These are phyloP conservation scores for Mycena filopes DNA, from an alignment of 768 basidiomycete genomes.

Conservation along the genomic window DNA sequence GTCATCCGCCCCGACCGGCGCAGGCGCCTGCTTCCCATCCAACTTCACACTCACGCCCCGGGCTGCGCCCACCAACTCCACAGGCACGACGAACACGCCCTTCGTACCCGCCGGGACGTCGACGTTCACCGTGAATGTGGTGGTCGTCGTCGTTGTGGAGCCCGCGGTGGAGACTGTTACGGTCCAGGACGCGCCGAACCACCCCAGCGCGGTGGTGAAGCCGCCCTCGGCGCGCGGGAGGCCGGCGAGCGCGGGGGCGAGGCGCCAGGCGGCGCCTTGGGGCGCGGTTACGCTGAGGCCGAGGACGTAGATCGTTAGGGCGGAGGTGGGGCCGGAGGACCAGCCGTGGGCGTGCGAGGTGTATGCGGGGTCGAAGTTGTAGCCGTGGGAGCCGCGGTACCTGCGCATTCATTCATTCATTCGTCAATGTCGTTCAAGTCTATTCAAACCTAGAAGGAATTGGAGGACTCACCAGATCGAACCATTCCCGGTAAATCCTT, in stretches of 20 bases:
- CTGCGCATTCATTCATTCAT: conserved; percentile 36
- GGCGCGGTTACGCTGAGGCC: conserved; percentile 62
- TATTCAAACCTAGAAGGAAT: too few relatives aligned
- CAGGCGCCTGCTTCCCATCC: conserved; percentile 31
- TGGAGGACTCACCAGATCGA: conserved; percentile 56
- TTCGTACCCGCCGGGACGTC: conserved; percentile 44
- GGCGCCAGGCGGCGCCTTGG: conserved; percentile 57
- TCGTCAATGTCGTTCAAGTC: not conserved
- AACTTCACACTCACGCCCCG: conserved; percentile 23
- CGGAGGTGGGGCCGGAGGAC: conserved; percentile 67
- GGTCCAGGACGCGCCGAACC: conserved; percentile 60
- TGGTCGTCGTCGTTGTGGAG: conserved; percentile 11
- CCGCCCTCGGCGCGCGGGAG: conserved; percentile 58
- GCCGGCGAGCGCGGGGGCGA: conserved; percentile 57
- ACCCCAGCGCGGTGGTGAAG: conserved; percentile 63
- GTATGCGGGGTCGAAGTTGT: conserved; percentile 67
- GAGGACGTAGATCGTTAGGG: conserved; percentile 65
- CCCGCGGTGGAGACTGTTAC: too few relatives aligned
- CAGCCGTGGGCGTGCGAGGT: conserved; percentile 72
- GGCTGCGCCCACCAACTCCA: conserved; percentile 11
- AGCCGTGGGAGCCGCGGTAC: conserved; percentile 64
- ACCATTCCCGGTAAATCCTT: conserved; percentile 68
- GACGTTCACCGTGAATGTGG: conserved; percentile 37
- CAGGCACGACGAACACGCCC: conserved; percentile 44
- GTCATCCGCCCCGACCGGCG: not conserved